Evolutionary conservation across 768 basidiomycete species (phyloP).

Genomic region (Cystofilobasidium bisporidii): DNA sequence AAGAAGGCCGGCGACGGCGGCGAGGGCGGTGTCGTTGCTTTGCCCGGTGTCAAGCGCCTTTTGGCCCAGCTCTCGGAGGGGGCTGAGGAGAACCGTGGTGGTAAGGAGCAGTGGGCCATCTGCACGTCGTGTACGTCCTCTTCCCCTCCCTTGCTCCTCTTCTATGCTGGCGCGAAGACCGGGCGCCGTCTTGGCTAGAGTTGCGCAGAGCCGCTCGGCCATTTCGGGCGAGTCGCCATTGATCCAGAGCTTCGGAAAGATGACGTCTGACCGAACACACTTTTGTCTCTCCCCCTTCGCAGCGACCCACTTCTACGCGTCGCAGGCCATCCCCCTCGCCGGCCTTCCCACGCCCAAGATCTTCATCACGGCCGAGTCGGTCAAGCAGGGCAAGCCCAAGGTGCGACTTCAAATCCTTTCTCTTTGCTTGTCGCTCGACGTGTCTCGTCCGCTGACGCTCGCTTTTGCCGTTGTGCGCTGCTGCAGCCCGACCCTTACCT

Average conservation of each 20-base stretch:
- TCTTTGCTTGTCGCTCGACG: too few species aligned
- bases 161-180: too few species aligned
- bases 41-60: constrained; percentile 25
- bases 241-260: too few species aligned
- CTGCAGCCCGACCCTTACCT: constrained; percentile 74
- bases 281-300: constrained; percentile 33
- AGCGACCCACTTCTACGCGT: constrained; percentile 68
- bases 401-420: too few species aligned
- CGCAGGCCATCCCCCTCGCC: constrained; percentile 56
- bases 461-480: too few species aligned
- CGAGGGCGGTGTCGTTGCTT: constrained; percentile 23
- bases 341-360: constrained; percentile 52
- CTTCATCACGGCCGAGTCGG: constrained; percentile 67
- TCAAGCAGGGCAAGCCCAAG: constrained; percentile 68
- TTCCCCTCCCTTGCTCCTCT: neutral
- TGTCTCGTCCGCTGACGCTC: too few species aligned
- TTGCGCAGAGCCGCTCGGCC: too few species aligned
- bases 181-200: too few species aligned
- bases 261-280: neutral
- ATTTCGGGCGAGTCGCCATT: too few species aligned
- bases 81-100: constrained; percentile 19
- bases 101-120: constrained; percentile 25
- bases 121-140: constrained; percentile 27
- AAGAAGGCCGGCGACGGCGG: constrained; percentile 19
- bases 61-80: constrained; percentile 20